Evolutionary conservation across 2,329 filamentous ascomycete genomes (phyloP).

Genomic region (Colletotrichum musae): DNA sequence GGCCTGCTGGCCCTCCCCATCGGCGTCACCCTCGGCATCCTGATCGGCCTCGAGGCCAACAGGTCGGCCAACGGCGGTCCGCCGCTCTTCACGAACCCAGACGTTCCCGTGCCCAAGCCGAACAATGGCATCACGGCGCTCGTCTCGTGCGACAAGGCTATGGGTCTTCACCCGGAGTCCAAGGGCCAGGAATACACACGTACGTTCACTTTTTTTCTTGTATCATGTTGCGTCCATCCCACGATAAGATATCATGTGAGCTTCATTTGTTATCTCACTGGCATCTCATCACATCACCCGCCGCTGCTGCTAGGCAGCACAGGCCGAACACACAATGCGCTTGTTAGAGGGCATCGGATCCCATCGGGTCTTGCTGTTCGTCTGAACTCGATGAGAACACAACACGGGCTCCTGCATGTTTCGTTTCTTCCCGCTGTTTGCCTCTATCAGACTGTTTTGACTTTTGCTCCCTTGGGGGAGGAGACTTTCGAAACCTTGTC

Average conservation of each 20-base stretch:
- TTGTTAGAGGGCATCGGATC: background rate
- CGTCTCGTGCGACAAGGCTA: constrained; percentile 59
- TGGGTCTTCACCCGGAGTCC: constrained; percentile 61
- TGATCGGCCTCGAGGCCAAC: constrained; percentile 64
- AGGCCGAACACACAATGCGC: constrained; percentile 27
- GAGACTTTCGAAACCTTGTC: constrained; percentile 26
- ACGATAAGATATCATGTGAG: background rate
- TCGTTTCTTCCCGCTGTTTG: constrained; percentile 12
- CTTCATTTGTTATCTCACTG: background rate
- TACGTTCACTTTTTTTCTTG: background rate
- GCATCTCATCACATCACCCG: background rate
- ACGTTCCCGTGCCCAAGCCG: constrained; percentile 35
- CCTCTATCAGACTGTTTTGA: constrained; percentile 11
- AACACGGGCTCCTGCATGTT: constrained; percentile 32
- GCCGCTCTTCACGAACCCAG: constrained; percentile 58
- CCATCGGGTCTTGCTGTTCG: constrained; percentile 13
- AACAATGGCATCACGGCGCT: constrained; percentile 54
- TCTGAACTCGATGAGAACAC: constrained; percentile 20
- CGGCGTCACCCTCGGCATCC: constrained; percentile 63
- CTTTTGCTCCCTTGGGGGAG: constrained; percentile 34
- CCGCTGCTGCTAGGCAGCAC: constrained; percentile 13
- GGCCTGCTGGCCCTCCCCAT: constrained; percentile 65
- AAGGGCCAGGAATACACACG: constrained; percentile 62
- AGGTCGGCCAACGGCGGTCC: constrained; percentile 58
- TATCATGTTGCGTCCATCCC: background rate